phyloP scores from a whole-genome alignment of 2,329 filamentous ascomycete genomes.

The Ceratocystis papillata region DNA sequence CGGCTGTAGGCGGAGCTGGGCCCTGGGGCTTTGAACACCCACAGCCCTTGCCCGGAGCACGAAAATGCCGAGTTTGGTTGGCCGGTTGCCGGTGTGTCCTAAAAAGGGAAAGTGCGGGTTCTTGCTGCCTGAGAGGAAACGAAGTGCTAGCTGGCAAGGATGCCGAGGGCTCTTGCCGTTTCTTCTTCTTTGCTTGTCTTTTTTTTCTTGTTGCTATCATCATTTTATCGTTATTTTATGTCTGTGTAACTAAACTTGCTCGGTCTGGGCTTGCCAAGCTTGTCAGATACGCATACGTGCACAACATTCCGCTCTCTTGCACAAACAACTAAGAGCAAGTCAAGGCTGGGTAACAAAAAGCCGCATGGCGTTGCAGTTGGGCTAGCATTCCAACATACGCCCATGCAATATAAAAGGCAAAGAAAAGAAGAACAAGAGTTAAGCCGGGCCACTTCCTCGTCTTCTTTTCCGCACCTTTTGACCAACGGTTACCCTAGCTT shows the following conservation, averaged over 20 bases:
- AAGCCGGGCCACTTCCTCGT: no score
- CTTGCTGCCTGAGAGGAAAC: neutral
- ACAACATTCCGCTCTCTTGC: neutral
- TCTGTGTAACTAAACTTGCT: neutral
- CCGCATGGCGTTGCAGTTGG: no score
- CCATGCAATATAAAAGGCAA: no score
- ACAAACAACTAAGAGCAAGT: no score
- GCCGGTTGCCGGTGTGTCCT: neutral
- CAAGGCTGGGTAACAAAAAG: no score
- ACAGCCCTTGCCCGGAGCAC: neutral
- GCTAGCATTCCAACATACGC: no score
- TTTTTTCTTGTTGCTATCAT: neutral
- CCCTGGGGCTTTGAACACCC: neutral
- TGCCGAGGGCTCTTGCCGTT: conserved; percentile 9
- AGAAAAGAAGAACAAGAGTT: no score
- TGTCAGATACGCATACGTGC: neutral
- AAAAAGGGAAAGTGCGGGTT: neutral
- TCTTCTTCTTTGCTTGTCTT: neutral
- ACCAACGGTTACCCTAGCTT: no score
- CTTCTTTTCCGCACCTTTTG: no score
- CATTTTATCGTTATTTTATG: neutral
- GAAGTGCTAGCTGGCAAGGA: neutral
- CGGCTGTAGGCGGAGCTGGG: neutral
- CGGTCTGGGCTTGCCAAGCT: neutral
- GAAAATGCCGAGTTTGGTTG: neutral